Conservation (phyloP, 2,329 filamentous ascomycete genomes). For the Monascus ruber region DNA sequence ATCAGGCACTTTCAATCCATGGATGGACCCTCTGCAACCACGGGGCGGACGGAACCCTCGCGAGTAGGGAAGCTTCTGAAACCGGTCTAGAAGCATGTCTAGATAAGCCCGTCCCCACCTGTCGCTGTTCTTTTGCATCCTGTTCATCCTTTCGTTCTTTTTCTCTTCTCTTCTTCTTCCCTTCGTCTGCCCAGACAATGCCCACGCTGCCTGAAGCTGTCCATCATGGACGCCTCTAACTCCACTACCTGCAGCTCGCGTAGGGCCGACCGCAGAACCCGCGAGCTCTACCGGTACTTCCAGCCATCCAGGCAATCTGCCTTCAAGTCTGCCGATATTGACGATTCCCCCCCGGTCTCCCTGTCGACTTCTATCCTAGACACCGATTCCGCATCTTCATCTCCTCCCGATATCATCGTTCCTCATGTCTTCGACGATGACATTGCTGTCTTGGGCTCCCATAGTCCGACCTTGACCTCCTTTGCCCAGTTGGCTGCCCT, state of each 20-base stretch:
- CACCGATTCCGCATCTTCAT: conserved; percentile 3
- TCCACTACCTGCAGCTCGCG: conserved; percentile 3
- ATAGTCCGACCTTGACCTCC: conserved; percentile 24
- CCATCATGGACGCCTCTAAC: too few species aligned
- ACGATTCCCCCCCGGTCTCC: not conserved
- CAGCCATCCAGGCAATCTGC: conserved; percentile 17
- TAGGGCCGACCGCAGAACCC: conserved; percentile 20
- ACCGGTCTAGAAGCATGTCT: too few species aligned
- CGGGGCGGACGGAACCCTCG: too few species aligned
- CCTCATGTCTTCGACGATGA: conserved; percentile 4
- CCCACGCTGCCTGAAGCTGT: too few species aligned
- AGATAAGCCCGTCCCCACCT: too few species aligned
- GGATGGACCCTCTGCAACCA: too few species aligned
- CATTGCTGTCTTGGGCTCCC: conserved; percentile 15
- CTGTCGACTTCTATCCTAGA: conserved; percentile 5
- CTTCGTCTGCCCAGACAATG: too few species aligned
- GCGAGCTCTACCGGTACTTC: conserved; percentile 32
- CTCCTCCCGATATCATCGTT: conserved; percentile 4
- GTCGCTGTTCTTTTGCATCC: too few species aligned
- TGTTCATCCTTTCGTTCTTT: too few species aligned
- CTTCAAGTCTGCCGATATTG: conserved; percentile 4
- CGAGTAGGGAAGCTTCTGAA: too few species aligned
- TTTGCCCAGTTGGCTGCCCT: conserved; percentile 26
- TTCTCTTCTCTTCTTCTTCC: too few species aligned
- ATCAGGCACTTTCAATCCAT: too few species aligned